Conservation (phyloP, 208 protist genomes). For the Acanthamoeba polyphaga region DNA sequence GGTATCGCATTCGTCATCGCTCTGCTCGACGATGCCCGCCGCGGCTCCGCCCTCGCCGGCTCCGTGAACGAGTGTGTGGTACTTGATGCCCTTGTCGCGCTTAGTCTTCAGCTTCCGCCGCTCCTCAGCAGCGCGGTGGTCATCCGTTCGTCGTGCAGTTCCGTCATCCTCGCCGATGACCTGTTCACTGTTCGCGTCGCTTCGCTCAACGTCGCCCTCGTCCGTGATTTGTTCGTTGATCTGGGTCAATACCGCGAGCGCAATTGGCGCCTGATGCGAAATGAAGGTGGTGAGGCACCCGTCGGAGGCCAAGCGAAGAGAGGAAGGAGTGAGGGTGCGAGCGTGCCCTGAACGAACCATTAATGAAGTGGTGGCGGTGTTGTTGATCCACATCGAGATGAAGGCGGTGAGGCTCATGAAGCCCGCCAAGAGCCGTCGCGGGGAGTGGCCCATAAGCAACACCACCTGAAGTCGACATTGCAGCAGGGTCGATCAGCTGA, state of each 20-base stretch:
- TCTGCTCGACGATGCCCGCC: not conserved
- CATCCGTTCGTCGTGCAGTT: not conserved
- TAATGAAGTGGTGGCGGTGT: constrained; percentile 62
- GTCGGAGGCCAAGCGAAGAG: not conserved
- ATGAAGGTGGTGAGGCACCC: not conserved
- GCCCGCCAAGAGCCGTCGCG: not conserved
- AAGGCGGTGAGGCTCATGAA: constrained; percentile 70
- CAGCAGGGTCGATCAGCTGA: no score
- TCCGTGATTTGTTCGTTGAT: constrained; percentile 19
- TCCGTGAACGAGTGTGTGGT: not conserved
- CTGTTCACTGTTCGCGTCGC: not conserved
- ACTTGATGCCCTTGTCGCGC: not conserved
- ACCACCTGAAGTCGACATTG: not conserved
- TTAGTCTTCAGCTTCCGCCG: not conserved
- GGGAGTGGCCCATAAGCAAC: not conserved
- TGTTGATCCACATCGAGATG: constrained; percentile 72
- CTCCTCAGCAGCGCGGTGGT: not conserved
- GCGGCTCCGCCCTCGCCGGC: not conserved
- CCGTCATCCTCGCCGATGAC: not conserved
- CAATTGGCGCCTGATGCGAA: not conserved
- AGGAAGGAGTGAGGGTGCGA: not conserved
- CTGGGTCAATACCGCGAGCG: constrained; percentile 33
- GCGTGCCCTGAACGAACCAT: not conserved
- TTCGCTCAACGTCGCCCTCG: not conserved
- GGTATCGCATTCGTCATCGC: not conserved